Percentiles rank a stretch among this genome's conserved stretches.
phyloP scores from a whole-genome alignment of 2,329 filamentous ascomycete species.

The Phialophora verrucosa region DNA sequence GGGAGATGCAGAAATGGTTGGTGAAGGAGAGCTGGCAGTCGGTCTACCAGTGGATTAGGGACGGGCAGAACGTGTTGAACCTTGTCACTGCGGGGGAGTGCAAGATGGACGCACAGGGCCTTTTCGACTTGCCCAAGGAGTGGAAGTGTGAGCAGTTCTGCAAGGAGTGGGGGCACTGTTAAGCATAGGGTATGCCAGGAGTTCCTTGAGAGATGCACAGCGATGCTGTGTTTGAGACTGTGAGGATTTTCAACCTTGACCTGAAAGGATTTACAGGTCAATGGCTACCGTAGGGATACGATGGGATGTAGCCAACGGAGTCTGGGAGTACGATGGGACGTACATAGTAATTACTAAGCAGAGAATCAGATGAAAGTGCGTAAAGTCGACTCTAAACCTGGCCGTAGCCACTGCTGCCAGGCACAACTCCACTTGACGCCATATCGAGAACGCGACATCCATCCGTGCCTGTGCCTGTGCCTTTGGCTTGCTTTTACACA shows the following conservation, averaged over 20 bases:
- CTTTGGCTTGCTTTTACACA: background rate
- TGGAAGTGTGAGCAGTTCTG: constrained; percentile 2
- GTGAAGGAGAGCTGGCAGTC: background rate
- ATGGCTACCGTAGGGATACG: background rate
- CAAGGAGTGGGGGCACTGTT: background rate
- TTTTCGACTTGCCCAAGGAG: background rate
- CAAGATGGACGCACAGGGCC: background rate
- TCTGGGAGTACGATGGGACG: too few species aligned
- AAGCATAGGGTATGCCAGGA: background rate
- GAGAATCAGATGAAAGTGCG: background rate
- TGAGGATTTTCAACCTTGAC: background rate
- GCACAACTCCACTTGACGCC: background rate
- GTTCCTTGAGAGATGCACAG: background rate
- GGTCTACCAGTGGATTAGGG: background rate
- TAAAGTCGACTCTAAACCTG: background rate
- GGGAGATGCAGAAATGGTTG: background rate
- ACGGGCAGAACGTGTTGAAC: background rate
- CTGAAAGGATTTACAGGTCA: background rate
- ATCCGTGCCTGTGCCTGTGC: constrained; percentile 8
- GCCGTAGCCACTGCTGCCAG: background rate
- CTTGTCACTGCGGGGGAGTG: background rate
- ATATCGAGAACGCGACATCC: constrained; percentile 10
- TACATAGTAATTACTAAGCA: background rate
- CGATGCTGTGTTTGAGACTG: background rate
- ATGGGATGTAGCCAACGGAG: too few species aligned